Conservation (phyloP, 805 yeast species). For the Sungouiozyma ichnusensis region DNA sequence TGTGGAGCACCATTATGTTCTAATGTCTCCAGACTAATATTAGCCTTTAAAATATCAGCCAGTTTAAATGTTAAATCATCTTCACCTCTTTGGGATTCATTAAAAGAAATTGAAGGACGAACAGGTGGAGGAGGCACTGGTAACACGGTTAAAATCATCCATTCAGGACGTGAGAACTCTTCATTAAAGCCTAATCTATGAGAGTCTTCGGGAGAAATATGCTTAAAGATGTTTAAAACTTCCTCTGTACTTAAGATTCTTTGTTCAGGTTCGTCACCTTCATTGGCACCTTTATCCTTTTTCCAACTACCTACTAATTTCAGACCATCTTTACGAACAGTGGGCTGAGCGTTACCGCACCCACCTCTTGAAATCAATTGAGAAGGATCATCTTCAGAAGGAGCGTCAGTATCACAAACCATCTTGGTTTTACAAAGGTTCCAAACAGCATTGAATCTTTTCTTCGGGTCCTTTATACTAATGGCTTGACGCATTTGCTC, state of each 20-base stretch:
- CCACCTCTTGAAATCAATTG: conserved; percentile 72
- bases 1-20: conserved; percentile 99
- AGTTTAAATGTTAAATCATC: conserved; percentile 97
- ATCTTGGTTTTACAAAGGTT: conserved; percentile 78
- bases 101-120: conserved; percentile 95
- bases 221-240: conserved; percentile 83
- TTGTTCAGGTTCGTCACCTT: conserved; percentile 85
- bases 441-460: conserved; percentile 97
- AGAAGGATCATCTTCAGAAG: conserved; percentile 52
- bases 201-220: conserved; percentile 78
- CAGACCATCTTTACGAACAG: conserved; percentile 90
- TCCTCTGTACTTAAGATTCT: conserved; percentile 82
- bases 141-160: conserved; percentile 94
- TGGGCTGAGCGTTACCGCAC: conserved; percentile 95
- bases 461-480: conserved; percentile 84
- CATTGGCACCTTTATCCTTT: conserved; percentile 62
- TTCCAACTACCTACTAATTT: conserved; percentile 99
- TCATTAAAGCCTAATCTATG: conserved; percentile 78
- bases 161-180: conserved; percentile 96
- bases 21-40: conserved; percentile 90
- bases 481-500: conserved; percentile 74
- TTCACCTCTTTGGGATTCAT: conserved; percentile 96
- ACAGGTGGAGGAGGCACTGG: conserved; percentile 99
- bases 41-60: conserved; percentile 94
- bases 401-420: conserved; percentile 86